Evolutionary conservation across 352 stramenopile genomes (phyloP).

Genomic region (Phytopythium chamaehyphon): DNA sequence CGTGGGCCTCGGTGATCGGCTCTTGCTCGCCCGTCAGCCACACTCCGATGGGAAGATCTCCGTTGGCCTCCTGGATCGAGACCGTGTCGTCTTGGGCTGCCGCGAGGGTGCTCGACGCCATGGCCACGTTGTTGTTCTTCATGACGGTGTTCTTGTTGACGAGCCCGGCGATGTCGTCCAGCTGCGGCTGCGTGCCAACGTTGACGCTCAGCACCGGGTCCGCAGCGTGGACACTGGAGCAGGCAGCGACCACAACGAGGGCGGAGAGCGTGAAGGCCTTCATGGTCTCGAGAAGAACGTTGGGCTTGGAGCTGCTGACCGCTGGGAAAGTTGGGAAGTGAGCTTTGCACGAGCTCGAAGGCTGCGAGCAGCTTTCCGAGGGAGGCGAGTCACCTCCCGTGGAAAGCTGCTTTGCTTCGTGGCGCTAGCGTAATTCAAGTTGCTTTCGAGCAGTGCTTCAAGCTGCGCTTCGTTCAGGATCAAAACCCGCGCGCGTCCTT

Average conservation of each 20-base stretch:
- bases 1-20: conserved; percentile 6
- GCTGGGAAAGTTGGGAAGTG: too few species aligned
- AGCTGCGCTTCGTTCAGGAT: too few species aligned
- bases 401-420: too few species aligned
- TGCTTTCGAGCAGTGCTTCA: too few species aligned
- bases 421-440: too few species aligned
- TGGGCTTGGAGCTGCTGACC: too few species aligned
- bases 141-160: conserved; percentile 10
- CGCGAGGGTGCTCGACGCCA: conserved; percentile 1
- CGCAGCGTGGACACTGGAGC: background rate
- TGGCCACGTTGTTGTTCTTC: conserved; percentile 7
- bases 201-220: background rate
- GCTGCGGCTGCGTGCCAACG: conserved; percentile 5
- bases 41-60: conserved; percentile 9
- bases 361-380: too few species aligned
- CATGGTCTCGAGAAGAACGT: background rate
- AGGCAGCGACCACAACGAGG: background rate
- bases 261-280: background rate
- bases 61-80: background rate
- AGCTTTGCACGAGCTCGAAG: too few species aligned
- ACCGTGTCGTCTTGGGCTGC: conserved; percentile 5
- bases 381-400: too few species aligned
- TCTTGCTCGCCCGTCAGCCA: conserved; percentile 11
- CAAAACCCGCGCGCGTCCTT: too few species aligned
- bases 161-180: background rate